phyloP scores from a whole-genome alignment of 2,329 filamentous ascomycete species.

The Penicillium capsulatum region DNA sequence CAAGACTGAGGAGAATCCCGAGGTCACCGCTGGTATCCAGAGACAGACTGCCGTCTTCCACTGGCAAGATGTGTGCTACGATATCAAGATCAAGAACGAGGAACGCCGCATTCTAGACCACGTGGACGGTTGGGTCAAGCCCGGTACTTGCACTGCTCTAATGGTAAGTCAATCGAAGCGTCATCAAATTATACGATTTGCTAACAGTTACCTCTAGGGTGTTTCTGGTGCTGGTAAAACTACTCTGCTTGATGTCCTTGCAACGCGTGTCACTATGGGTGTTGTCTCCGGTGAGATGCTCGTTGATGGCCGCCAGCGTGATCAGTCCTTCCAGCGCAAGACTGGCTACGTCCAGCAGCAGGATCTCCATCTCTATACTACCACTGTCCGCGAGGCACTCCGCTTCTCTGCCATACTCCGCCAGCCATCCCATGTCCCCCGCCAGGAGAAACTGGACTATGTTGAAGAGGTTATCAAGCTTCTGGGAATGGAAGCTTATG shows the following conservation, averaged over 20 bases:
- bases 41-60: conserved; percentile 75
- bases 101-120: conserved; percentile 72
- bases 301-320: conserved; percentile 69
- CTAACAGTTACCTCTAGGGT: conserved; percentile 37
- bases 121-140: conserved; percentile 91
- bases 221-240: conserved; percentile 93
- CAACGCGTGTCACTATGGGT: conserved; percentile 81
- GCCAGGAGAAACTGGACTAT: conserved; percentile 75
- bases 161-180: conserved; percentile 50
- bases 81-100: conserved; percentile 75
- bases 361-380: conserved; percentile 79
- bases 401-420: conserved; percentile 81
- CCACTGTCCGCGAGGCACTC: conserved; percentile 83
- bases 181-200: too few species aligned
- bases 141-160: conserved; percentile 79
- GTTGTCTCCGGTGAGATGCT: conserved; percentile 83
- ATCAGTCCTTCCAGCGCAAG: conserved; percentile 82
- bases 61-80: conserved; percentile 80
- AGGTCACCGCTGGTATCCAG: conserved; percentile 47
- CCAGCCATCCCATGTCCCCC: conserved; percentile 70
- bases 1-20: conserved; percentile 30
- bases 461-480: conserved; percentile 88
- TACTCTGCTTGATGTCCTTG: conserved; percentile 79
- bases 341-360: conserved; percentile 92
- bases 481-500: conserved; percentile 83